Evolutionary conservation across 2,329 filamentous ascomycete genomes (phyloP).

Genomic region (Chaetomium sp.): DNA sequence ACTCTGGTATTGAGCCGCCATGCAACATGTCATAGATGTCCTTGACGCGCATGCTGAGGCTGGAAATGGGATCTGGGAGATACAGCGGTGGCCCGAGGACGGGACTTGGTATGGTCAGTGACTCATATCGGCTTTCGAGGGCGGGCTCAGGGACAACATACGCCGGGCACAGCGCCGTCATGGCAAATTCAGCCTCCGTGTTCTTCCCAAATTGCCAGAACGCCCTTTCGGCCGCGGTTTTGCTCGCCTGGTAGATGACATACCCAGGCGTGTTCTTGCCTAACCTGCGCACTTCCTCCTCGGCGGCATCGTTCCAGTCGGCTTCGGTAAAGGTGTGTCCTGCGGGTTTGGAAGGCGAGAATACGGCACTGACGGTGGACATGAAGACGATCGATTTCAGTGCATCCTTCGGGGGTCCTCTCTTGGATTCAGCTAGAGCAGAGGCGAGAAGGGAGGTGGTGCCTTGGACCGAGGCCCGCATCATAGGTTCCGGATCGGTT

Average conservation of each 20-base stretch:
- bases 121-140: neutral
- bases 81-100: constrained; percentile 29
- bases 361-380: constrained; percentile 30
- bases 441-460: constrained; percentile 28
- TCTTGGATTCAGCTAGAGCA: constrained; percentile 7
- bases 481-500: constrained; percentile 23
- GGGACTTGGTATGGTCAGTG: constrained; percentile 14
- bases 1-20: constrained; percentile 24
- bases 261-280: constrained; percentile 22
- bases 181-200: constrained; percentile 8
- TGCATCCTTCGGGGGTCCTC: neutral
- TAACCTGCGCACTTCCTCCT: constrained; percentile 19
- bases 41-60: constrained; percentile 28
- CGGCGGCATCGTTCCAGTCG: constrained; percentile 30
- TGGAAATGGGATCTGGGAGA: constrained; percentile 25
- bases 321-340: constrained; percentile 26
- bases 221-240: constrained; percentile 26
- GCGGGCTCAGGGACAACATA: neutral
- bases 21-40: constrained; percentile 29
- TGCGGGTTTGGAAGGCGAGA: constrained; percentile 14
- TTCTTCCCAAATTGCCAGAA: constrained; percentile 24
- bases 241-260: constrained; percentile 28
- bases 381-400: constrained; percentile 26
- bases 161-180: constrained; percentile 27
- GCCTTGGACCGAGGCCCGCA: constrained; percentile 29